Evolutionary conservation across 805 yeast genomes (phyloP).

Genomic region (Torulaspora maleeae): DNA sequence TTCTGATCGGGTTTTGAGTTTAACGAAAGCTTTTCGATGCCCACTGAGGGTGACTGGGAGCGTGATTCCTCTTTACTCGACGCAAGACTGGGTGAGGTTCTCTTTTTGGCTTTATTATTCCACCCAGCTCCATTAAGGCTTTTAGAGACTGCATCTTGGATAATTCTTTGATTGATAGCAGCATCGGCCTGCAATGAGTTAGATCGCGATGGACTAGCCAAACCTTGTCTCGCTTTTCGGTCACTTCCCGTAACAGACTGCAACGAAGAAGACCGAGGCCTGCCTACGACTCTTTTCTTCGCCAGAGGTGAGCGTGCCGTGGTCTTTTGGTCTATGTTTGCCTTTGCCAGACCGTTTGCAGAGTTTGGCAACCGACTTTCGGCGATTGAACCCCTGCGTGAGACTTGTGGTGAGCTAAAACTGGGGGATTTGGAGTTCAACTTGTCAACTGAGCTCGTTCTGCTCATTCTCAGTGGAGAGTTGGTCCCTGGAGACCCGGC

Average conservation of each 20-base stretch:
- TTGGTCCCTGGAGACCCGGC: conserved; percentile 14
- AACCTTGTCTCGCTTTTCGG: neutral
- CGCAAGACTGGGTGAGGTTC: neutral
- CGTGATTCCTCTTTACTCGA: neutral
- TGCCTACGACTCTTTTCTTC: conserved; percentile 11
- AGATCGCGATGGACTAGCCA: conserved; percentile 20
- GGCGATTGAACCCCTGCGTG: conserved; percentile 19
- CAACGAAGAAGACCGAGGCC: conserved; percentile 35
- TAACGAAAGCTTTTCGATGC: conserved; percentile 3
- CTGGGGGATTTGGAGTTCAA: conserved; percentile 2
- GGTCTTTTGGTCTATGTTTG: conserved; percentile 8
- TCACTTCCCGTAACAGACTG: conserved; percentile 22
- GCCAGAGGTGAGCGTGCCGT: conserved; percentile 4
- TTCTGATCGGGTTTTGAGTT: neutral
- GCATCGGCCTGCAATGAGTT: conserved; percentile 33
- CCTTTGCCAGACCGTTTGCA: neutral
- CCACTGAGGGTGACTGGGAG: conserved; percentile 5
- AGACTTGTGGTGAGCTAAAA: conserved; percentile 17
- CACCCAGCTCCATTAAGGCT: neutral
- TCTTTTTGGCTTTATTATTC: conserved; percentile 2
- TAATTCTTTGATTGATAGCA: conserved; percentile 25
- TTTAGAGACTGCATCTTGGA: conserved; percentile 23
- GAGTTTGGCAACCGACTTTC: conserved; percentile 10
- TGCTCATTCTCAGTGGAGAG: conserved; percentile 21
- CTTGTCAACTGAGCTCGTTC: conserved; percentile 22